Evolutionary conservation across 352 stramenopile genomes (phyloP).

Genomic region (Phytophthora uliginosa): DNA sequence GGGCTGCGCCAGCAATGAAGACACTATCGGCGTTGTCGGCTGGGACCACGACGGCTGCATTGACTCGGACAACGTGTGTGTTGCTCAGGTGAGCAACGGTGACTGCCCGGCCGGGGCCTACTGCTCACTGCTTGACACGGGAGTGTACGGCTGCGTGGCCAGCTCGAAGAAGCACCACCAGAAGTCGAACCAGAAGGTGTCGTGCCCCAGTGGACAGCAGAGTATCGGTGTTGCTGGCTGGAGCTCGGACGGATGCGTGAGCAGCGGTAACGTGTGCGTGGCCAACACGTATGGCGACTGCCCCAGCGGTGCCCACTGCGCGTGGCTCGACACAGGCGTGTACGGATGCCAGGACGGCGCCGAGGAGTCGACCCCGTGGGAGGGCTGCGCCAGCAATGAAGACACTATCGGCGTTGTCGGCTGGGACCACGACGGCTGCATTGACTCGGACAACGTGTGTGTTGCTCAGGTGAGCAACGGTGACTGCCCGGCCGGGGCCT

Average conservation of each 20-base stretch:
- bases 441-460: conserved; percentile 25
- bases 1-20: conserved; percentile 24
- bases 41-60: conserved; percentile 36
- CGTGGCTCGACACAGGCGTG: conserved; percentile 21
- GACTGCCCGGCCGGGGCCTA: conserved; percentile 24
- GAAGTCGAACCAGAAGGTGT: conserved; percentile 7
- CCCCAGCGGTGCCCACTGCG: conserved; percentile 29
- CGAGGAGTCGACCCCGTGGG: conserved; percentile 31
- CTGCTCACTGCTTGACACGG: conserved; percentile 31
- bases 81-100: conserved; percentile 14
- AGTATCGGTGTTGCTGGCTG: conserved; percentile 29
- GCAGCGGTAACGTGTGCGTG: conserved; percentile 27
- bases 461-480: conserved; percentile 16
- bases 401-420: conserved; percentile 33
- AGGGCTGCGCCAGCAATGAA: conserved; percentile 26
- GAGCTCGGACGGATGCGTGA: conserved; percentile 28
- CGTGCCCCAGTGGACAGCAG: conserved; percentile 28
- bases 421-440: conserved; percentile 34
- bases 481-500: conserved; percentile 20
- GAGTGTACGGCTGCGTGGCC: conserved; percentile 27
- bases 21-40: conserved; percentile 33
- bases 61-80: conserved; percentile 24
- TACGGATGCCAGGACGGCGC: conserved; percentile 13
- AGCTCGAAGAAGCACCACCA: conserved; percentile 13
- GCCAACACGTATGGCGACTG: conserved; percentile 31